Percentiles rank a stretch among this genome's conserved stretches.
Evolutionary conservation across 352 stramenopile genomes (phyloP).

Genomic region (Phytopythium litorale): DNA sequence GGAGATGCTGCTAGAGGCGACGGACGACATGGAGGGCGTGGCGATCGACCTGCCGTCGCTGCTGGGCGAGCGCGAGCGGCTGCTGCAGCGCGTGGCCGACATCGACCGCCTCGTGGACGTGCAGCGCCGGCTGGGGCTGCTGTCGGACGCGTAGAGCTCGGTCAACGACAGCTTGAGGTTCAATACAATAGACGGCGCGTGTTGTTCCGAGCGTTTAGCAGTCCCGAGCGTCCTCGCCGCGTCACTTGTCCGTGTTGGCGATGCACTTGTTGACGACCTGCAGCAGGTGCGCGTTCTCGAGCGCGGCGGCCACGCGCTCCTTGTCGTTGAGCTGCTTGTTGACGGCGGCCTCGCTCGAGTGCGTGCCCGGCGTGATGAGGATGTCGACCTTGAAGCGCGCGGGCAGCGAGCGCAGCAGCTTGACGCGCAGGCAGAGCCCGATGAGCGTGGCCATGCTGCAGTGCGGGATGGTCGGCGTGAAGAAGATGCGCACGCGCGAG

Average conservation of each 20-base stretch:
- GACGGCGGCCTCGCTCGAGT: conserved; percentile 93
- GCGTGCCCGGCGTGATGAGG: conserved; percentile 91
- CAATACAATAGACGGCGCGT: conserved; percentile 9
- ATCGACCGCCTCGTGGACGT: conserved; percentile 30
- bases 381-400: conserved; percentile 94
- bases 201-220: neutral
- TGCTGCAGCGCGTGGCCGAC: conserved; percentile 36
- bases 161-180: neutral
- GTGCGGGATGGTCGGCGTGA: conserved; percentile 96
- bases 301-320: conserved; percentile 92
- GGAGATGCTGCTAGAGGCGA: neutral
- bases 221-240: neutral
- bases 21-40: neutral
- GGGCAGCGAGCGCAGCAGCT: conserved; percentile 92
- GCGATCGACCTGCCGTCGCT: conserved; percentile 19
- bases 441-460: conserved; percentile 98
- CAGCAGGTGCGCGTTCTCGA: conserved; percentile 96
- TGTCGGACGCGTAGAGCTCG: neutral
- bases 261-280: conserved; percentile 97
- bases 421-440: conserved; percentile 94
- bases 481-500: conserved; percentile 79
- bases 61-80: conserved; percentile 25
- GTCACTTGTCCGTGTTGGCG: conserved; percentile 84
- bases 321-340: conserved; percentile 98
- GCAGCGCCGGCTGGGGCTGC: conserved; percentile 7